Base-by-base conservation (phyloP, 2,329 filamentous ascomycete genomes). In the Aschersonia sp. region DNA sequence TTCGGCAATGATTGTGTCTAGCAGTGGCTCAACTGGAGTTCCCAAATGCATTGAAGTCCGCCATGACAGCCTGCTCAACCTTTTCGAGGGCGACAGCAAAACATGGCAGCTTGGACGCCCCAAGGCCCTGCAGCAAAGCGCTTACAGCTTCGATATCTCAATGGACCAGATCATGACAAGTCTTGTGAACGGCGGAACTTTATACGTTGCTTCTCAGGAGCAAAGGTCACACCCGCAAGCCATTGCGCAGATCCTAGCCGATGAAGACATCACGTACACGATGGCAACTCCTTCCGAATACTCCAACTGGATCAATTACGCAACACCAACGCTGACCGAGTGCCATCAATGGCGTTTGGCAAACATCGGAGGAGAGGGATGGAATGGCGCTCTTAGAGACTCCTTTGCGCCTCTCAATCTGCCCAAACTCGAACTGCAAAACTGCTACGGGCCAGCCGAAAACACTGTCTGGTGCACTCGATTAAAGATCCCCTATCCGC, bases 271-370 rank as follows among this genome's bases (percentile, higher is more conserved):
- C 32, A 67, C 62, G 0, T 58, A 58, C 37, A 71, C 66, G 0
- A 53, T 51, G 4, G 61, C 59, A 2, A 68, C 64, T 1, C 68
- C 70, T 0, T 66, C 70, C 0, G 69, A 73, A 50, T 67, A 66
- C 45, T 41, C 50, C 5, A 53, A 43, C 30, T 64, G 58, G 63
- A 43, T 64, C 2, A 52, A 49, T 4, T 53, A 56, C 30, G 59
- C 53, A 3, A 31, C 44, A 8, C 40, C 42, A 0, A 30, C 41
- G 6, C 48, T 55, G 1, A 31, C 32, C 8, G 51, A 52, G 8
- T 51, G 50, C 11, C 47, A 47, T 2, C 45, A 44, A n/a, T 60
- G 55, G 53, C 47, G 39, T 11, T 47, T 39, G 6, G 55, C 49
- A 43, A 44, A 53, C 6, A 58, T 45, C 10, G 51, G 48, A 4